A percentile compares a stretch with the other conserved stretches of the same genome.
phyloP scores from a whole-genome alignment of 768 basidiomycete species.

The Suillus sp. region DNA sequence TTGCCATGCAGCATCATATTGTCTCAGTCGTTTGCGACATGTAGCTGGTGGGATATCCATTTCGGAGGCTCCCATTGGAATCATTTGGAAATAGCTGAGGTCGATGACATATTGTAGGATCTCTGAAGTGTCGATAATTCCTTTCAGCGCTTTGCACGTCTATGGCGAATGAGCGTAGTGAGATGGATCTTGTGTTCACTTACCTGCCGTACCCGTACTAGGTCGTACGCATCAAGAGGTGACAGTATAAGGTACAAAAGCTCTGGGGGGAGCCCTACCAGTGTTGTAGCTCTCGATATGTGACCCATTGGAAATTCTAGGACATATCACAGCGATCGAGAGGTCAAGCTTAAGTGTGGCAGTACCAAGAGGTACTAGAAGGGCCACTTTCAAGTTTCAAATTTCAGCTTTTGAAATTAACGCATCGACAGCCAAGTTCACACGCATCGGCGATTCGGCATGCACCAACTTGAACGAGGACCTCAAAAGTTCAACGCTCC shows the following conservation, averaged over 20 bases:
- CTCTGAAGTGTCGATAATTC: constrained; percentile 44
- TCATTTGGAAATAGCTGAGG: constrained; percentile 48
- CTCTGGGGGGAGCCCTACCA: constrained; percentile 39
- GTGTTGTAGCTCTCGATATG: not conserved
- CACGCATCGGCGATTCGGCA: not conserved
- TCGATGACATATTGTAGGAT: constrained; percentile 52
- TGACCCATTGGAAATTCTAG: not conserved
- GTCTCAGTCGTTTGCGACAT: constrained; percentile 42
- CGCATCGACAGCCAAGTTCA: not conserved
- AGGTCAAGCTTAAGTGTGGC: not conserved
- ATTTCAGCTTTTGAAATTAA: too few relatives aligned
- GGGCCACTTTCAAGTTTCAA: too few relatives aligned
- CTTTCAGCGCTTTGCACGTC: constrained; percentile 43
- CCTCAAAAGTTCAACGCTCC: not conserved
- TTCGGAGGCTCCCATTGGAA: constrained; percentile 28
- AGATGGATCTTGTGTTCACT: constrained; percentile 8
- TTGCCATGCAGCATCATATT: constrained; percentile 53
- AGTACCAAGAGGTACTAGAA: not conserved
- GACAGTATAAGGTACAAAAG: constrained; percentile 33
- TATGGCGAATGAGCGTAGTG: constrained; percentile 20
- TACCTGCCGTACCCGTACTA: constrained; percentile 39
- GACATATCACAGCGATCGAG: too few relatives aligned
- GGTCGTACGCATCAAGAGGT: constrained; percentile 38
- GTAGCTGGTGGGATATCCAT: constrained; percentile 37
- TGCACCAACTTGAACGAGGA: not conserved